Evolutionary conservation across 202 grass and related monocot species (phyloP), one percentile per base, ranked within the genome.

Genomic region (Panicum virgatum): DNA sequence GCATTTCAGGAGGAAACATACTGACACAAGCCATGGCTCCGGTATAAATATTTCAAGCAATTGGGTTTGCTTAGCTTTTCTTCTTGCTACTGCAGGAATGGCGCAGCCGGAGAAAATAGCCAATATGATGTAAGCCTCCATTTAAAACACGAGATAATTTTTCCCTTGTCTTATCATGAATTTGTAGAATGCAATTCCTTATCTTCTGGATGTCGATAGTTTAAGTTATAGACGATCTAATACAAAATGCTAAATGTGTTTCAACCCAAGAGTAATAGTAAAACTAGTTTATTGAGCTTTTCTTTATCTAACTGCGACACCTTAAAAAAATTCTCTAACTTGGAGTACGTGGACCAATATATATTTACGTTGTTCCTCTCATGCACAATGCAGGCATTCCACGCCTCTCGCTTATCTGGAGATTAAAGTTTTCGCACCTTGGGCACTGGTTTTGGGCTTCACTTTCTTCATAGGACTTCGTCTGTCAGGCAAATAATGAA

Each of bases 61-160:
- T 87, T 76, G 79, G 79, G 38, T 77, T 82, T 45, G 72, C 6
- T 27, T 87, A 45, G 34, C 54, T 83, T 37, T 65, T 87, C 37
- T 87, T 78, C 65, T 69, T 87, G 79, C 37, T 77, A 20, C 58
- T 83, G 7, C 65, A 83, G 59, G 85, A 82, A 78, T 87, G 85
- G 73, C 66, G 85, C 44, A 51, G 77, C 62, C 77, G 43, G 22
- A n/a, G n/a, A 73, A 82, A 74, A 88, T 48, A 61, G 2, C 18
- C 2, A 77, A 14, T 50, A 23, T 32, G 18, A 47, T 58, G 86
- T 88, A 88, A 88, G 86, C 20, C 76, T 30, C 44, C 43, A 48
- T 12, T 65, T 66, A 1, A 47, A 36, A 50, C 29, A 9, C 26
- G 22, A 42, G 10, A 40, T n/a, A n/a, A 22, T 1, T 16, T 12